Evolutionary conservation across 2,329 filamentous ascomycete genomes (phyloP).

Genomic region (Epicoccum sorghinum): DNA sequence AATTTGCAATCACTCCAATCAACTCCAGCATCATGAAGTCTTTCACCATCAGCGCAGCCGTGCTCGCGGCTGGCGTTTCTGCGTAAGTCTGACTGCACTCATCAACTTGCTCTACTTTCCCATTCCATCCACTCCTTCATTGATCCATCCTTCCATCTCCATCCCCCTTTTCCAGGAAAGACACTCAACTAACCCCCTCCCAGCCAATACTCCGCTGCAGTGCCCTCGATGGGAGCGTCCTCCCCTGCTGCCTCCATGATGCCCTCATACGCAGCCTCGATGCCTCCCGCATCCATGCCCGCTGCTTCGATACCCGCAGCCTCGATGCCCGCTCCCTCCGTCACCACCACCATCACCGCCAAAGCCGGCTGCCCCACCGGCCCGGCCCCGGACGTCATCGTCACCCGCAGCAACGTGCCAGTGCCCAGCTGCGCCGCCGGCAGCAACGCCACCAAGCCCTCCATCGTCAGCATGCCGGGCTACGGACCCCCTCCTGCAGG

Average conservation of each 20-base stretch:
- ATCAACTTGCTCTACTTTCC: too few species aligned
- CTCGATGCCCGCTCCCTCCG: neutral
- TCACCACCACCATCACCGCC: conserved; percentile 24
- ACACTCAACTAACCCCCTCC: too few species aligned
- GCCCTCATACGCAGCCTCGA: neutral
- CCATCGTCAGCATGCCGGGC: conserved; percentile 23
- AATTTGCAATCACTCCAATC: neutral
- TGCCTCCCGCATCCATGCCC: neutral
- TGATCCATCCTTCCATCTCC: too few species aligned
- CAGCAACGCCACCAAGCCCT: conserved; percentile 27
- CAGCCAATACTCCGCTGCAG: too few species aligned
- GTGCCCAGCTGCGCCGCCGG: conserved; percentile 25
- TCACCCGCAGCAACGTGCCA: conserved; percentile 22
- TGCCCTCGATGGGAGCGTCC: too few species aligned
- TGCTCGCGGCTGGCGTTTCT: conserved; percentile 6
- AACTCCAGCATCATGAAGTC: conserved; percentile 7
- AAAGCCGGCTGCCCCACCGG: conserved; percentile 23
- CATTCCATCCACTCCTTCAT: too few species aligned
- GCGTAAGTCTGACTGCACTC: conserved; percentile 8
- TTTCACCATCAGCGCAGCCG: neutral
- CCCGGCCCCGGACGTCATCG: conserved; percentile 22
- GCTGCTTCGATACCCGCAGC: neutral
- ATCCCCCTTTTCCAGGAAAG: too few species aligned
- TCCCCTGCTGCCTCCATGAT: neutral
- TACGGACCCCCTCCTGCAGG: neutral